Evolutionary conservation across 2,329 filamentous ascomycete genomes (phyloP), one percentile per base, ranked within the genome.

Genomic region (Microdochium bolleyi): DNA sequence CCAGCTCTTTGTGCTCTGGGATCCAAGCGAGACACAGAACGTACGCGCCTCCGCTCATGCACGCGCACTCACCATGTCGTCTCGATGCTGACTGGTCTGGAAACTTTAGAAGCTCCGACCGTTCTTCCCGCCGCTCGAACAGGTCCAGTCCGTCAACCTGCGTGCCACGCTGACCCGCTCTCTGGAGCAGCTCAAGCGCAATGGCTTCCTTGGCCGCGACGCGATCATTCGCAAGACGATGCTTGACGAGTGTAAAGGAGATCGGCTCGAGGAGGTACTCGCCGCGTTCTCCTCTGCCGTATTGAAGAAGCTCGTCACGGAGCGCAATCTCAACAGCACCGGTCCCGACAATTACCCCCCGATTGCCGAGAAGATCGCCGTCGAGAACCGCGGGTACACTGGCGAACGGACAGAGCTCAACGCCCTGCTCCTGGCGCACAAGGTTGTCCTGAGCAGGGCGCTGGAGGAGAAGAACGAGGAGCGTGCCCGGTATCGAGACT

Each of bases 181-280:
- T 59, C 81, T 99, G 52, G 88, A 92, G 57, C 85, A 89, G 51
- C 76, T 90, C 55, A 97, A 97, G 74, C 95, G 95, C 73, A 89
- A 83, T 71, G 92, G 91, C 27, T 75, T 86, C 0, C 75, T 97
- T 9, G 89, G 90, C 2, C 79, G 89, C 50, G 91, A 96, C 63
- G 80, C 82, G 0, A 80, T 95, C 1, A 72, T 97, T 30, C 83
- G 94, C 51, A 96, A 96, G 73, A 95, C 90, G 0, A 96, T 96
- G 89, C 75, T 99, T 51, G 94, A 99, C 65, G 92, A 99, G 61
- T 99, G 94, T 71, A 92, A 88, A 59, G 92, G 92, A 5, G 91
- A 96, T 52, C 85, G 89, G 57, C 82, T 97, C 52, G 91, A 92
- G 65, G 94, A 99, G 64, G 73, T 96, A 1, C 76, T 97, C 25